A percentile compares a stretch with the other conserved stretches of the same genome.
Conservation (phyloP, 306 rosid species). For the Acacia acuminata region DNA sequence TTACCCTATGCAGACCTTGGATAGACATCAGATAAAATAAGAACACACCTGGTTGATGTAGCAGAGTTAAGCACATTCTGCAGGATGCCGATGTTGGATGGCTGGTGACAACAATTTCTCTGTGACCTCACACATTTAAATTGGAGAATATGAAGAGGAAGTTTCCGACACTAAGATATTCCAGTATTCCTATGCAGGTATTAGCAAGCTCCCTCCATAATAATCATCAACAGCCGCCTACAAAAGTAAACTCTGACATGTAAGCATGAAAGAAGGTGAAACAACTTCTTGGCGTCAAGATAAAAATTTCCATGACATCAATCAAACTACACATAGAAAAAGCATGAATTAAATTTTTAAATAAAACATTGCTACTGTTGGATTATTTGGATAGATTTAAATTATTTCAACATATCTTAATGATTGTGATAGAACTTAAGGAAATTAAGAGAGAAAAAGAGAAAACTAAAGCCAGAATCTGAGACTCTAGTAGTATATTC, state of each 20-base stretch:
- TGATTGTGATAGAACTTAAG: too few species aligned
- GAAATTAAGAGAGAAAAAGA: too few species aligned
- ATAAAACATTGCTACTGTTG: neutral
- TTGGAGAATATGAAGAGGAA: slow-evolving; percentile 6
- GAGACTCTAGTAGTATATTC: too few species aligned
- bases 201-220: slow-evolving; percentile 79
- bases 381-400: neutral
- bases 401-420: too few species aligned
- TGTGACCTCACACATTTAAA: slow-evolving; percentile 19
- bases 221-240: slow-evolving; percentile 72
- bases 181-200: slow-evolving; percentile 36
- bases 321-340: slow-evolving; percentile 13
- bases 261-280: neutral
- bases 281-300: neutral
- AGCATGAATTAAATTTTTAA: slow-evolving; percentile 12
- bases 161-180: slow-evolving; percentile 17
- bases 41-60: slow-evolving; percentile 19
- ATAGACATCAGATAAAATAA: slow-evolving; percentile 25
- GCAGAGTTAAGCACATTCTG: slow-evolving; percentile 30
- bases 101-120: slow-evolving; percentile 20
- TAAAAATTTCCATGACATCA: neutral
- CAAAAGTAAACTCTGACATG: slow-evolving; percentile 14
- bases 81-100: slow-evolving; percentile 23
- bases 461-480: too few species aligned
- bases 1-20: slow-evolving; percentile 14